Conservation (phyloP, 805 yeast genomes). For the Barnettozyma sp. region DNA sequence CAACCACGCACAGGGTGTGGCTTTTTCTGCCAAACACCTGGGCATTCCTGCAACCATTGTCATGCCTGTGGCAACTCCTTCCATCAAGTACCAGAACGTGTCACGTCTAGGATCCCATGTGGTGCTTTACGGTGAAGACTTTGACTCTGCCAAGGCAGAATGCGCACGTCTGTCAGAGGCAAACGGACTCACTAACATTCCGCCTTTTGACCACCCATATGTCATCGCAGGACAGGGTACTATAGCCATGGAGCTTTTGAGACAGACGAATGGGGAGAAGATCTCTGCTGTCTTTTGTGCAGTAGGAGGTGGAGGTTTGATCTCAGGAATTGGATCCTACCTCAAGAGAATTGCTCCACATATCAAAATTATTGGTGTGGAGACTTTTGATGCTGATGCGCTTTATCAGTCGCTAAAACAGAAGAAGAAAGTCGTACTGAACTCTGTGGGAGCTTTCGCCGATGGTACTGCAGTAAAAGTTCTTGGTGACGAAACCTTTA, state of each 20-base stretch:
- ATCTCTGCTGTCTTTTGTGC: slow-evolving; percentile 85
- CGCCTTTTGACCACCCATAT: slow-evolving; percentile 98
- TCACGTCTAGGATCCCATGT: slow-evolving; percentile 91
- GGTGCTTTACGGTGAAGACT: slow-evolving; percentile 87
- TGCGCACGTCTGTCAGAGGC: slow-evolving; percentile 65
- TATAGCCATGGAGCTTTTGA: slow-evolving; percentile 83
- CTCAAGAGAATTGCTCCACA: slow-evolving; percentile 96
- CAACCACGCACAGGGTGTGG: slow-evolving; percentile 99
- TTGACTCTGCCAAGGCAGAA: slow-evolving; percentile 91
- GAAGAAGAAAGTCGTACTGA: slow-evolving; percentile 48
- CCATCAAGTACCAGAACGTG: slow-evolving; percentile 88
- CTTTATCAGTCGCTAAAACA: slow-evolving; percentile 60
- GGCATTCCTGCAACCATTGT: slow-evolving; percentile 93
- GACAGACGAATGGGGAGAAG: slow-evolving; percentile 75
- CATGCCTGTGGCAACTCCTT: slow-evolving; percentile 97
- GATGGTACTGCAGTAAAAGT: slow-evolving; percentile 96
- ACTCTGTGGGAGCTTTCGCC: slow-evolving; percentile 90
- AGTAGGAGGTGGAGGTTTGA: slow-evolving; percentile 95
- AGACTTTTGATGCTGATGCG: slow-evolving; percentile 94
- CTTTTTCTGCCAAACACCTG: slow-evolving; percentile 78
- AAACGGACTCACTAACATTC: slow-evolving; percentile 78
- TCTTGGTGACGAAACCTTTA: slow-evolving; percentile 87
- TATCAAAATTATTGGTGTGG: slow-evolving; percentile 91
- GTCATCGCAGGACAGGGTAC: slow-evolving; percentile 99
- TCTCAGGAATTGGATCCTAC: slow-evolving; percentile 87